These are phyloP conservation scores for Saccharum officinarum DNA, from an alignment of 176 grass and related monocot species.

Conservation along the genomic window DNA sequence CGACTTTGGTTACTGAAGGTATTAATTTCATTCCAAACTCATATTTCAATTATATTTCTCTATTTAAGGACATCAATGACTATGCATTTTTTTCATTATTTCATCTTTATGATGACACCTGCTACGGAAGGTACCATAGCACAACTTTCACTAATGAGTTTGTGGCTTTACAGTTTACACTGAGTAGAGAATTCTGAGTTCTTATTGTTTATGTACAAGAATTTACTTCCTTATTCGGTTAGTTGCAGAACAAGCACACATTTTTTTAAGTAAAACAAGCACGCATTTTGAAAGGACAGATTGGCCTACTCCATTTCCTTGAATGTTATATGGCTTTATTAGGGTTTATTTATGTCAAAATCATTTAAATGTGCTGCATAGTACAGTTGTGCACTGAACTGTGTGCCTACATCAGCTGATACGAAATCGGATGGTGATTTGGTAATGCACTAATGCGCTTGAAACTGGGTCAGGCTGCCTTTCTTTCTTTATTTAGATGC, in stretches of 20 bases:
- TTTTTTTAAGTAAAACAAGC: too few relatives aligned
- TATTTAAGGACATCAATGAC: background rate
- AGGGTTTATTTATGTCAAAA: slow-evolving; percentile 11
- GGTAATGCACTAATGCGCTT: background rate
- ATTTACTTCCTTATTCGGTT: slow-evolving; percentile 12
- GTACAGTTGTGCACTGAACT: background rate
- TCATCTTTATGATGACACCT: background rate
- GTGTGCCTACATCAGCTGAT: slow-evolving; percentile 22
- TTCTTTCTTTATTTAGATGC: slow-evolving; percentile 8
- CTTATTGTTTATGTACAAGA: background rate
- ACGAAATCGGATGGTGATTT: slow-evolving; percentile 16
- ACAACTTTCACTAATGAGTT: slow-evolving; percentile 10
- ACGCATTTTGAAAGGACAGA: slow-evolving; percentile 15
- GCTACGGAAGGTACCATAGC: background rate
- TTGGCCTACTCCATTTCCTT: slow-evolving; percentile 14
- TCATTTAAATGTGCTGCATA: slow-evolving; percentile 1
- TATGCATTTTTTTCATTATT: background rate
- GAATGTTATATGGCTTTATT: background rate
- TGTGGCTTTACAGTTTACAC: background rate
- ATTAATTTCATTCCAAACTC: slow-evolving; percentile 12
- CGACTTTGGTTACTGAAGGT: slow-evolving; percentile 40
- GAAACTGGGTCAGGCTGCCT: background rate
- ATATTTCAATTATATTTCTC: background rate
- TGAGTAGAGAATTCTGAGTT: background rate
- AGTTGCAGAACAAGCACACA: slow-evolving; percentile 6